Evolutionary conservation across 2,329 filamentous ascomycete genomes (phyloP).

Genomic region (Aureobasidium sp.): DNA sequence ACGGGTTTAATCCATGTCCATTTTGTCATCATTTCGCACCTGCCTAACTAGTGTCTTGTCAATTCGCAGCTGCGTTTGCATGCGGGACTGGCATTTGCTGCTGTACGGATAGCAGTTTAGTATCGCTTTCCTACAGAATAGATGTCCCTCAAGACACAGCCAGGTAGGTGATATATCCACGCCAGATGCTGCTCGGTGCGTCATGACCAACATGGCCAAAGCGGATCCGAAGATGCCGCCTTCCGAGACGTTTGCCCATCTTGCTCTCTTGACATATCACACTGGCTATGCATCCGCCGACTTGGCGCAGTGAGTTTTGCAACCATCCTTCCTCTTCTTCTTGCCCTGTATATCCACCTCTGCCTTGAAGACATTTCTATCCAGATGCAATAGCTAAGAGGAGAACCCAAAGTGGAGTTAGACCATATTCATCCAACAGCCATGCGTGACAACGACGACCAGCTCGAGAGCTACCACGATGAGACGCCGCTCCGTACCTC

Average conservation of each 20-base stretch:
- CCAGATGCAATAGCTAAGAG: constrained; percentile 15
- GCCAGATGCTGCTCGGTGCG: background rate
- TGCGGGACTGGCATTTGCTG: background rate
- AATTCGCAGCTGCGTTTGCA: background rate
- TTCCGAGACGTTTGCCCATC: constrained; percentile 10
- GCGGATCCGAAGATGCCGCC: background rate
- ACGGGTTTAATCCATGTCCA: background rate
- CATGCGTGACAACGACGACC: constrained; percentile 16
- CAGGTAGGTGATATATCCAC: background rate
- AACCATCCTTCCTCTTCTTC: background rate
- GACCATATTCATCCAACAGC: constrained; percentile 14
- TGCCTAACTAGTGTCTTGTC: background rate
- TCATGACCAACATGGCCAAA: constrained; percentile 2
- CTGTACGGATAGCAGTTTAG: background rate
- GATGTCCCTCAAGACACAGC: background rate
- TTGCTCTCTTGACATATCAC: background rate
- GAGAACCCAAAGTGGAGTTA: constrained; percentile 13
- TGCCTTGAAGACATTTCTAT: background rate
- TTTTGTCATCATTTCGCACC: constrained; percentile 9
- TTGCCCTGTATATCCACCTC: background rate
- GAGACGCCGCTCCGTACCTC: constrained; percentile 15
- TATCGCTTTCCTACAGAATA: background rate
- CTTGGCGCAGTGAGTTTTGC: constrained; percentile 3
- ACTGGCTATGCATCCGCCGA: background rate
- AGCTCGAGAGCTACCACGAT: constrained; percentile 24